A percentile compares a stretch with the other conserved stretches of the same genome.
Evolutionary conservation across 164 flowering plant species (phyloP).

Genomic region (Macadamia tetraphylla): DNA sequence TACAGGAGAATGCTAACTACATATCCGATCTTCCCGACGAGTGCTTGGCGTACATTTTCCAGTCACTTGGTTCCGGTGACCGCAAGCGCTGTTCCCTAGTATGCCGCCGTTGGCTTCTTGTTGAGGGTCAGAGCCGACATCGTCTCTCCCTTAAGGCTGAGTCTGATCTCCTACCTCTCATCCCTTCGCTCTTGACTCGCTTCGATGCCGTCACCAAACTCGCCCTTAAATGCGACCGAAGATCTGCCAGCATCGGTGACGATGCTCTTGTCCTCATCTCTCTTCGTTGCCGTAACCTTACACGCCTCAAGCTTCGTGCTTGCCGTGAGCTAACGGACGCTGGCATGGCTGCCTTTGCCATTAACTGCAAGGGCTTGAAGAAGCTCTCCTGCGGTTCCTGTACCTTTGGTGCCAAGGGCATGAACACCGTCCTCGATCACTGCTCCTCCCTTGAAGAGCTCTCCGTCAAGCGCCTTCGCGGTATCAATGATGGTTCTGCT

Average conservation of each 20-base stretch:
- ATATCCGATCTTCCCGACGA: constrained; percentile 64
- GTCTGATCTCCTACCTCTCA: constrained; percentile 24
- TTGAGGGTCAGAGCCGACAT: constrained; percentile 68
- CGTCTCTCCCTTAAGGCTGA: constrained; percentile 60
- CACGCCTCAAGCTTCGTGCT: constrained; percentile 71
- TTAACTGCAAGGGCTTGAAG: constrained; percentile 48
- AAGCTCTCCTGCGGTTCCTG: constrained; percentile 77
- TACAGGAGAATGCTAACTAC: constrained; percentile 20
- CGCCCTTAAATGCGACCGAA: constrained; percentile 61
- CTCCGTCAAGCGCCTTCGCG: constrained; percentile 64
- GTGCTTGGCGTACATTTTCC: constrained; percentile 61
- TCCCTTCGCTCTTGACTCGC: constrained; percentile 50
- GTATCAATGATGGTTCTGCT: constrained; percentile 34
- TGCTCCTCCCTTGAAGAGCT: constrained; percentile 59
- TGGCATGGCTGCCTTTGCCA: constrained; percentile 50
- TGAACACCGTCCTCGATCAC: constrained; percentile 53
- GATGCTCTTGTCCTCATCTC: constrained; percentile 54
- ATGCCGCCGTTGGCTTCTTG: constrained; percentile 54
- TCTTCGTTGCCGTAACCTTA: constrained; percentile 45
- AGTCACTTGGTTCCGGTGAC: constrained; percentile 51
- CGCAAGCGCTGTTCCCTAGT: constrained; percentile 64
- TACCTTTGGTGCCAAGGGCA: constrained; percentile 52
- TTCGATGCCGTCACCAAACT: constrained; percentile 70
- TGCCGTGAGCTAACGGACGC: constrained; percentile 63
- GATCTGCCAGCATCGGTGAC: constrained; percentile 49